Conservation (phyloP, 2,329 filamentous ascomycete genomes). For the Claviceps maximensis region DNA sequence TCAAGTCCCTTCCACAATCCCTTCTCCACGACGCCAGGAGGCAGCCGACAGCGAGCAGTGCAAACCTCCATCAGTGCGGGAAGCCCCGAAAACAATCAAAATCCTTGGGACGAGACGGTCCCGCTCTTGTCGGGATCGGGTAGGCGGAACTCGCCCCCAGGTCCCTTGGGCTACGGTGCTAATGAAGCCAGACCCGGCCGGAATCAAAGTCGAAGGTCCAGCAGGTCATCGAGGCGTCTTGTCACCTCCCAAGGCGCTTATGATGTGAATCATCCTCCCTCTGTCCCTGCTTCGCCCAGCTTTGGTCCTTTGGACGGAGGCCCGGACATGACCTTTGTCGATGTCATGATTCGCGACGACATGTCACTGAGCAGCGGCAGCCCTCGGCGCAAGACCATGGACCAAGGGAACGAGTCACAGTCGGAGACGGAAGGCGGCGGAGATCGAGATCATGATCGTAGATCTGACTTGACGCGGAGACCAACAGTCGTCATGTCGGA, state of each 20-base stretch:
- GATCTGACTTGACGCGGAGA: constrained; percentile 24
- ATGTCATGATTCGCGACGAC: constrained; percentile 59
- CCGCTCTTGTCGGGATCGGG: constrained; percentile 36
- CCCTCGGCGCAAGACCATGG: constrained; percentile 14
- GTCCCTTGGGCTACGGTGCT: constrained; percentile 28
- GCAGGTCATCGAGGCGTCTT: constrained; percentile 35
- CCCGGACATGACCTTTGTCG: constrained; percentile 46
- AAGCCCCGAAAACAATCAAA: constrained; percentile 32
- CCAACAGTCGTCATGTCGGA: constrained; percentile 56
- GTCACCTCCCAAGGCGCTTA: constrained; percentile 26
- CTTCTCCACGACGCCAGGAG: constrained; percentile 13
- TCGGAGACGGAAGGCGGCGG: constrained; percentile 15
- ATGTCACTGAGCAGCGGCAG: constrained; percentile 27
- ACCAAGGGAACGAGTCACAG: constrained; percentile 17
- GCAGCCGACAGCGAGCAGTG: constrained; percentile 24
- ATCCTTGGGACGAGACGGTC: constrained; percentile 33
- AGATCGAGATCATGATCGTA: constrained; percentile 12
- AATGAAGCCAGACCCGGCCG: constrained; percentile 22
- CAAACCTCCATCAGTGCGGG: constrained; percentile 28
- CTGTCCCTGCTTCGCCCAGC: constrained; percentile 48
- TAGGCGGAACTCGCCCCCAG: constrained; percentile 12
- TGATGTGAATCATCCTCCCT: constrained; percentile 57
- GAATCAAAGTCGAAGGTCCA: constrained; percentile 33
- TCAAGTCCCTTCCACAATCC: constrained; percentile 23
- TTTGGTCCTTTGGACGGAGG: constrained; percentile 35